phyloP scores from a whole-genome alignment of 2,329 filamentous ascomycete species.

The Fusarium neocosmosporiellum region DNA sequence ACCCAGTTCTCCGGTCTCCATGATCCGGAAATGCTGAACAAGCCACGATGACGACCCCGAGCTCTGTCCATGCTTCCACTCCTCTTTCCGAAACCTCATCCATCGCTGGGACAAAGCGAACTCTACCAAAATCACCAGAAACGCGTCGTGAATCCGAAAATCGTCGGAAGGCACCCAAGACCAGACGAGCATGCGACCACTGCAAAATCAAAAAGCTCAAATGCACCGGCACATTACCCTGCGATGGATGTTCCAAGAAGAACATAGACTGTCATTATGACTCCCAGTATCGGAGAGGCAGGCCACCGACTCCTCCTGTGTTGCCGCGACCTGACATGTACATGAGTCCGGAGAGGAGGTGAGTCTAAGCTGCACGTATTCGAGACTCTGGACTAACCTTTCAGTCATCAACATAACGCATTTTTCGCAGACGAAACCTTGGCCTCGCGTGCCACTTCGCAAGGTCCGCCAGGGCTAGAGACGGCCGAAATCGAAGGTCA shows the following conservation, averaged over 20 bases:
- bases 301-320: conserved; percentile 50
- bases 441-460: conserved; percentile 23
- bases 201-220: conserved; percentile 53
- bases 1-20: neutral
- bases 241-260: conserved; percentile 46
- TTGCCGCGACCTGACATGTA: conserved; percentile 1
- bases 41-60: neutral
- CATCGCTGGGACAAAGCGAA: conserved; percentile 16
- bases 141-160: conserved; percentile 18
- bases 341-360: conserved; percentile 15
- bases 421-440: neutral
- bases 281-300: conserved; percentile 50
- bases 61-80: neutral
- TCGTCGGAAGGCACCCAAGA: conserved; percentile 43
- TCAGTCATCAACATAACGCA: neutral
- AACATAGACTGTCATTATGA: conserved; percentile 49
- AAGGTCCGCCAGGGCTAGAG: conserved; percentile 45
- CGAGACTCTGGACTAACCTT: neutral
- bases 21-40: neutral
- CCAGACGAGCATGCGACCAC: conserved; percentile 52
- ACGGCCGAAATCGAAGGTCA: conserved; percentile 60
- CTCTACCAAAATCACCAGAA: conserved; percentile 19
- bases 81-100: neutral
- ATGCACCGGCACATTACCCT: conserved; percentile 53
- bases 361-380: neutral